Evolutionary conservation across 2,329 filamentous ascomycete species (phyloP), one percentile per base, ranked within the genome.

Genomic region (Aspergillus luchuensis): DNA sequence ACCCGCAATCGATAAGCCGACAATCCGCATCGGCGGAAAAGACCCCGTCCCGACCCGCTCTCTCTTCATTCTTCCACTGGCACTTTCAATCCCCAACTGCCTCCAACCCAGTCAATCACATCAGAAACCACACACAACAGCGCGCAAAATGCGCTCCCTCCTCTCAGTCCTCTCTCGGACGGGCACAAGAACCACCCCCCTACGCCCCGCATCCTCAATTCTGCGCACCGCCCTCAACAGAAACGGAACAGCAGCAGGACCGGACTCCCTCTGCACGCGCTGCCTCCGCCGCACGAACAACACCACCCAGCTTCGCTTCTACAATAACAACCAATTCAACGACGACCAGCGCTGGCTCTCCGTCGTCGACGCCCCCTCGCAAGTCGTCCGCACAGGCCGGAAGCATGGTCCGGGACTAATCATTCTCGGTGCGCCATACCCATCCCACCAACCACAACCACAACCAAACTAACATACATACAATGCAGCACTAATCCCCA

Each of bases 291-390:
- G 72, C 0, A 36, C 48, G 65, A 67, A 21, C 74, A 76, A 57
- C 76, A 36, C 33, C 33, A 36, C 33, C 33, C 33, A 79, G 62
- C 69, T 71, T 58, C 75, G 78, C 45, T 77, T 75, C 65, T 75
- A 76, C 47, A 67, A 57, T 38, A 74, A 76, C 38, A 84, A 85
- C 65, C 67, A 71, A 51, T 43, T 72, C 33, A 89, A 84, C 69
- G 91, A 96, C 70, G 86, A 92, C 72, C 90, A 91, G 1, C 84
- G 84, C 72, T 97, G 96, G 80, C 84, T 87, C 61, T 97, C 92
- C 7, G 88, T 97, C 66, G 85, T 97, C 66, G 94, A 99, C 79
- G 89, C 91, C 62, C 92, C 94, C 1, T 87, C 93, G 0, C 85
- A 86, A 67, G 85, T 97, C 36, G 89, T 98, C 39, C 90, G 92